A percentile compares a stretch with the other conserved stretches of the same genome.
Evolutionary conservation across 2,329 filamentous ascomycete genomes (phyloP).

Genomic region (Fusarium buxicola): DNA sequence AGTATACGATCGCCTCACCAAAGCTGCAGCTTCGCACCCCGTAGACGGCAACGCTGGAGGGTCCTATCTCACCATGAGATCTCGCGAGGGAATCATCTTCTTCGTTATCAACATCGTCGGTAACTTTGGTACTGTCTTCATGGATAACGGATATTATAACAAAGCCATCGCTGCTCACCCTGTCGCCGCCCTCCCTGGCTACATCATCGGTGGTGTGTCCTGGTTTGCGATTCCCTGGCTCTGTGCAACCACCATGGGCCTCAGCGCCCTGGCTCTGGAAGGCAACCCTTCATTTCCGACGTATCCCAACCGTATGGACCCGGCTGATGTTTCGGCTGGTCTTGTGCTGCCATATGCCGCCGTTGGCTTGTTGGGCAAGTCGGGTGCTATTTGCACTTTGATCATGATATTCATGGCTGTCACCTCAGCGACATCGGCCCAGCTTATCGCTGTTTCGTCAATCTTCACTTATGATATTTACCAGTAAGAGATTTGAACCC

Average conservation of each 20-base stretch:
- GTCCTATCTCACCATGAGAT: constrained; percentile 86
- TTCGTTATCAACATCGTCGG: constrained; percentile 90
- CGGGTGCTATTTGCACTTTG: constrained; percentile 39
- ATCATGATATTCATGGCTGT: constrained; percentile 67
- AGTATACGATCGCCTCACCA: constrained; percentile 81
- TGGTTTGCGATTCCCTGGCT: constrained; percentile 97
- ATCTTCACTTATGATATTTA: constrained; percentile 64
- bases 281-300: constrained; percentile 49
- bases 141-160: constrained; percentile 90
- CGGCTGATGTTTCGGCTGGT: constrained; percentile 79
- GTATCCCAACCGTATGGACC: constrained; percentile 59
- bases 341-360: constrained; percentile 88
- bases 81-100: constrained; percentile 80
- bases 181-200: constrained; percentile 87
- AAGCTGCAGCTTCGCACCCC: constrained; percentile 76
- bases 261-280: constrained; percentile 84
- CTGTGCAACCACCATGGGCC: constrained; percentile 87
- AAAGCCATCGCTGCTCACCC: constrained; percentile 91
- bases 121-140: constrained; percentile 86
- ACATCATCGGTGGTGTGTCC: constrained; percentile 84
- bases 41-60: constrained; percentile 83
- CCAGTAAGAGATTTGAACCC: constrained; percentile 17
- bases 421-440: constrained; percentile 83
- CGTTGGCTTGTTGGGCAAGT: constrained; percentile 76
- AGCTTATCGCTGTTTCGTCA: constrained; percentile 87